Percentiles rank a stretch among this genome's conserved stretches.
Evolutionary conservation across 139 green algal species (phyloP).

Genomic region (Chlorella sp.): DNA sequence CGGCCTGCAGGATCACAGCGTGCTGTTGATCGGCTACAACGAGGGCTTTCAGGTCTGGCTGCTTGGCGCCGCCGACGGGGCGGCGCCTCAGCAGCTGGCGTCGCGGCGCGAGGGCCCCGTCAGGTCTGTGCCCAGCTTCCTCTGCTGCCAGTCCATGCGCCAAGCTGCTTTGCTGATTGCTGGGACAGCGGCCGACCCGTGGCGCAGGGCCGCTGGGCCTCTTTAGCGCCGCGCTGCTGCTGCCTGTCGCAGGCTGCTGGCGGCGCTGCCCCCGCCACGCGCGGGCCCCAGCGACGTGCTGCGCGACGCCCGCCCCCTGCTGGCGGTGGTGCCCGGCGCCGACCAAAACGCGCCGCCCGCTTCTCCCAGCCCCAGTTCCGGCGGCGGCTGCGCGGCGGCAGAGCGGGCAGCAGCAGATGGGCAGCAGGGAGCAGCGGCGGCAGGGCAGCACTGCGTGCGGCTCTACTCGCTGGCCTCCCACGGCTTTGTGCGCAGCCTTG

Average conservation of each 20-base stretch:
- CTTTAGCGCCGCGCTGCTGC: background rate
- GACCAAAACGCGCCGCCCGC: background rate
- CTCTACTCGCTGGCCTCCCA: conserved; percentile 49
- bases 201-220: background rate
- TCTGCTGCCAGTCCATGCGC: background rate
- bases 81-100: conserved; percentile 26
- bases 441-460: conserved; percentile 15
- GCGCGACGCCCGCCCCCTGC: conserved; percentile 1
- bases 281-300: background rate
- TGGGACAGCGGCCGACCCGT: too few species aligned
- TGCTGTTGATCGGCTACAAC: conserved; percentile 40
- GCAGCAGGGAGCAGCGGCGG: background rate
- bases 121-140: conserved; percentile 10
- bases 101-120: conserved; percentile 41
- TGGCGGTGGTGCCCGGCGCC: background rate
- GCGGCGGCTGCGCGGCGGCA: background rate
- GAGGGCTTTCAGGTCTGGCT: conserved; percentile 53
- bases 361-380: background rate
- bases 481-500: conserved; percentile 26
- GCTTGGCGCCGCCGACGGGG: conserved; percentile 19
- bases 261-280: conserved; percentile 25
- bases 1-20: background rate
- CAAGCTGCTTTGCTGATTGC: background rate
- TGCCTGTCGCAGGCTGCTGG: conserved; percentile 26
- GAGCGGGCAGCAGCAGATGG: background rate